A percentile compares a stretch with the other conserved stretches of the same genome.
Evolutionary conservation across 305 asterid genomes (phyloP).

Genomic region (Withania somnifera): DNA sequence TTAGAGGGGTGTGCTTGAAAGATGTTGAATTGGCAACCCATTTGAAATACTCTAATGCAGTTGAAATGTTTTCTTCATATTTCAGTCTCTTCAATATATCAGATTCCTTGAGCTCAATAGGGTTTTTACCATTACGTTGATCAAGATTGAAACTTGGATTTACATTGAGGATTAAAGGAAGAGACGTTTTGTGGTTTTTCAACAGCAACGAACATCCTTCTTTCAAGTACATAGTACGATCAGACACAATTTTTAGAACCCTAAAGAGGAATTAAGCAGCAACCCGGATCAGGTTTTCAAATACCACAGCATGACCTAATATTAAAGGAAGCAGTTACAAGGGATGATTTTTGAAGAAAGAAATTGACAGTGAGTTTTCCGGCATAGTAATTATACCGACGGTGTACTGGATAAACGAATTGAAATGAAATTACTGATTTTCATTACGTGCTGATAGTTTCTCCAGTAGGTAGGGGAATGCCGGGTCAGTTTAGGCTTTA

Average conservation of each 20-base stretch:
- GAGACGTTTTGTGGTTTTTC: constrained; percentile 45
- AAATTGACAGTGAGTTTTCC: not conserved
- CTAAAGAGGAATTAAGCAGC: not conserved
- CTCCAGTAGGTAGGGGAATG: not conserved
- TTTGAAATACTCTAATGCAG: constrained; percentile 59
- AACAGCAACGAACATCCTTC: constrained; percentile 58
- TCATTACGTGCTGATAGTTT: not conserved
- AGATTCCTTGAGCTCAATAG: constrained; percentile 33
- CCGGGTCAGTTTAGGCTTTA: not conserved
- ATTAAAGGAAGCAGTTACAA: not conserved
- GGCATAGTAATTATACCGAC: not conserved
- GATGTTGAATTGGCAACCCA: constrained; percentile 38
- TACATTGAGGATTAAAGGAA: constrained; percentile 52
- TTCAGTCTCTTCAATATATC: constrained; percentile 47
- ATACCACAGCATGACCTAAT: not conserved
- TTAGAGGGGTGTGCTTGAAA: constrained; percentile 63
- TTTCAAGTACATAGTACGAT: constrained; percentile 42
- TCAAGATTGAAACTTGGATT: constrained; percentile 21
- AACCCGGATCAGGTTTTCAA: not conserved
- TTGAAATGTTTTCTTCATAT: constrained; percentile 31
- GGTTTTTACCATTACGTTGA: constrained; percentile 18
- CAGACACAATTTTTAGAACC: not conserved
- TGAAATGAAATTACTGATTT: not conserved
- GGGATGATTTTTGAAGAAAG: not conserved
- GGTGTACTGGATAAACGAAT: not conserved